phyloP scores from a whole-genome alignment of 1,284 basidiomycete genomes.

The Clitocybe nebularis region DNA sequence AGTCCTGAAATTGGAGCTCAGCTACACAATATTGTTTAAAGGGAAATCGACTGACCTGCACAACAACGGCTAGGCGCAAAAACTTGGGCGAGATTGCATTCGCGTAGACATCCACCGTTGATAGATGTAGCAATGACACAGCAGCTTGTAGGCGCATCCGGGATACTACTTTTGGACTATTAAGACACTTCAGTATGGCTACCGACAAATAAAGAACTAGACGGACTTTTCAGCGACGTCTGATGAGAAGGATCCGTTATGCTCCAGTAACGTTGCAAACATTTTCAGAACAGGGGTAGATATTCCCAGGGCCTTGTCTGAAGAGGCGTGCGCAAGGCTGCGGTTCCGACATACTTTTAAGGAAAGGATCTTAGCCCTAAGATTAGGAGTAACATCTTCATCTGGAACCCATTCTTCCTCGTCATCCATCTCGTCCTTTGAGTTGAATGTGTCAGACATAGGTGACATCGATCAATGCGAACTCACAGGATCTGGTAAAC shows the following conservation, averaged over 20 bases:
- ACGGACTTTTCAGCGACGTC: slow-evolving; percentile 65
- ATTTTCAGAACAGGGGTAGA: slow-evolving; percentile 74
- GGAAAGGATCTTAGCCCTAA: slow-evolving; percentile 68
- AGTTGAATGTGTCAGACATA: slow-evolving; percentile 18
- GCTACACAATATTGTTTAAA: background rate
- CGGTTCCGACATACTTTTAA: slow-evolving; percentile 81
- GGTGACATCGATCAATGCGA: slow-evolving; percentile 17
- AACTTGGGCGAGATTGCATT: slow-evolving; percentile 62
- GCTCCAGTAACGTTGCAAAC: slow-evolving; percentile 62
- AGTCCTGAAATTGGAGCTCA: slow-evolving; percentile 52
- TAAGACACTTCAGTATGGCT: slow-evolving; percentile 1
- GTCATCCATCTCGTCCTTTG: slow-evolving; percentile 43
- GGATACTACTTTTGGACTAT: slow-evolving; percentile 60
- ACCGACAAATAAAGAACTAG: background rate
- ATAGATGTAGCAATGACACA: slow-evolving; percentile 78
- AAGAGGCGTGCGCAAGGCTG: slow-evolving; percentile 62
- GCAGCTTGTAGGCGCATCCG: slow-evolving; percentile 82
- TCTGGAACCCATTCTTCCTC: slow-evolving; percentile 80
- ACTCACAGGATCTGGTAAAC: slow-evolving; percentile 43
- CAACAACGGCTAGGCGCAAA: slow-evolving; percentile 64
- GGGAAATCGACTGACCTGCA: slow-evolving; percentile 55
- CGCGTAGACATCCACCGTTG: slow-evolving; percentile 60
- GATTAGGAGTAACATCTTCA: slow-evolving; percentile 47
- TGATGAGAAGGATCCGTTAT: slow-evolving; percentile 61
- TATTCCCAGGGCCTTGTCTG: slow-evolving; percentile 60